Evolutionary conservation across 1,284 basidiomycete genomes (phyloP), one percentile per base, ranked within the genome.

Genomic region (Ganoderma sp.): DNA sequence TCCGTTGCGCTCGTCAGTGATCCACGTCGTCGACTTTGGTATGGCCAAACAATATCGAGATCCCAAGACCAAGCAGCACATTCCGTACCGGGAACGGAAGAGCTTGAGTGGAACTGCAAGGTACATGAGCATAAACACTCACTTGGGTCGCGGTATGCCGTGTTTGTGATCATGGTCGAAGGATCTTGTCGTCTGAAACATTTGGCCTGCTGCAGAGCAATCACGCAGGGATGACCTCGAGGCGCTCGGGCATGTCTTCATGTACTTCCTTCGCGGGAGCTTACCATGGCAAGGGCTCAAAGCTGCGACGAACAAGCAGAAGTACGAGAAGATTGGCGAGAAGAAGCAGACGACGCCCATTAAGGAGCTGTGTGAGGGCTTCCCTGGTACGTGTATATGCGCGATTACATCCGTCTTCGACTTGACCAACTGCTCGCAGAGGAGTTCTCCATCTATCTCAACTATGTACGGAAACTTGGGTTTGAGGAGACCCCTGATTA

Each of bases 1-100:
- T 39, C n/a, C 58, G 37, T 25, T 42, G 58, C 57, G 39, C 34
- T 6, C 19, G 54, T 9, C 68, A 84, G 83, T 84, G 60, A 73
- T 85, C 59, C 85, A 85, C 73, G 88, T 91, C 69, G 94, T 97
- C 74, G 96, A 98, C 81, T 98, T 98, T 79, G 96, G 96, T 67
- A 97, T 98, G 96, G 96, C 96, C 50, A 98, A 98, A 83, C 96
- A 97, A 81, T 98, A 98, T 79, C 91, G 96, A 60, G 96, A 98
- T 79, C 95, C 96, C 32, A 98, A 97, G 85, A 96, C 95, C 68
- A 97, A 97, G 82, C 94, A 96, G 79, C 96, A 98, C 82, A 98
- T 98, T 71, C 96, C 96, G 37, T 98, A 98, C 81, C 88, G 96
- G 69, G 96, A 98, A 82, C 88, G 96, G 75, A 98, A 98, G 87